A percentile compares a stretch with the other conserved stretches of the same genome.
These are phyloP conservation scores for Xylaria sp. DNA, from an alignment of 2,329 filamentous ascomycete species.

Conservation along the genomic window DNA sequence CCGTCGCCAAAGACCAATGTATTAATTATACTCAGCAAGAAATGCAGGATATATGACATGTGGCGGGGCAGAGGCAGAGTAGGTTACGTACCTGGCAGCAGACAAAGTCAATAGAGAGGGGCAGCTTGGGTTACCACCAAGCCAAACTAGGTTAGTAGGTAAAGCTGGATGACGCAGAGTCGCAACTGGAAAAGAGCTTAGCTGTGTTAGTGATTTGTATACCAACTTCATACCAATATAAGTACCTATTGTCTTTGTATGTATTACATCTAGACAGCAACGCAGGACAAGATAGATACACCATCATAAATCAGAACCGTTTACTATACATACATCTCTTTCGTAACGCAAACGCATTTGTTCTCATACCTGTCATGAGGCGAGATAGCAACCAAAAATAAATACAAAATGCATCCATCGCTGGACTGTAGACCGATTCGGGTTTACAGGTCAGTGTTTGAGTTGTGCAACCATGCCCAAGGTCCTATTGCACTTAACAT, in stretches of 20 bases:
- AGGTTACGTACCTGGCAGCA: not conserved
- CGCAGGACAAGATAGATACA: not conserved
- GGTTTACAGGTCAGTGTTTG: not conserved
- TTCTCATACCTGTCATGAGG: slow-evolving; percentile 1
- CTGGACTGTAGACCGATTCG: not conserved
- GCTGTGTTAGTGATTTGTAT: not conserved
- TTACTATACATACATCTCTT: not conserved
- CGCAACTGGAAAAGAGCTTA: not conserved
- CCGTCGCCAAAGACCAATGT: not conserved
- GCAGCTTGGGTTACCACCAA: no score
- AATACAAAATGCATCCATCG: slow-evolving; percentile 11
- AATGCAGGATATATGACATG: not conserved
- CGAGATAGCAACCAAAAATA: slow-evolving; percentile 9
- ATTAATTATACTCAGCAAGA: not conserved
- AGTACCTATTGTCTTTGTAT: not conserved
- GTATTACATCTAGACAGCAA: not conserved
- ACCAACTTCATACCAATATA: not conserved
- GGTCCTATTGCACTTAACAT: slow-evolving; percentile 1
- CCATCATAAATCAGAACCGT: not conserved
- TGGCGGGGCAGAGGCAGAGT: not conserved
- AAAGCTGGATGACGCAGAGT: no score
- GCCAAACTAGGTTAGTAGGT: no score
- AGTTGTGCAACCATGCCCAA: slow-evolving; percentile 7
- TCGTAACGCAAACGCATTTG: not conserved
- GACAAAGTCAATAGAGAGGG: not conserved